Evolutionary conservation across 345 rosid genomes (phyloP).

Genomic region (Sonneratia caseolaris): DNA sequence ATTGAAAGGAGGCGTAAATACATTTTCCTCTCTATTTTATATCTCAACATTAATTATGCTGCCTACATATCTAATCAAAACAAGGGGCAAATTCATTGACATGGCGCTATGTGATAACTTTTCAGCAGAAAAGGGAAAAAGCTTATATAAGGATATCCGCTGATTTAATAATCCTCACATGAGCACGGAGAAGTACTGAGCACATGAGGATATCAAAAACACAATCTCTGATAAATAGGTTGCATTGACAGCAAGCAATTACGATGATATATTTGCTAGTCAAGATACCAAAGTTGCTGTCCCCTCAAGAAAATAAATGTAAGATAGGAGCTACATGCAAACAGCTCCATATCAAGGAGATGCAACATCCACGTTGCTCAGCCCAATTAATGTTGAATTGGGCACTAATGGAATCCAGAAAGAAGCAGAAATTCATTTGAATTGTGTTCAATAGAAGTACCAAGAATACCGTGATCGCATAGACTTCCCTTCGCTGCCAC

Average conservation of each 20-base stretch:
- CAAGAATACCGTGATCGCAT: neutral
- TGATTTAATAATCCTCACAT: neutral
- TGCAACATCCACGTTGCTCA: neutral
- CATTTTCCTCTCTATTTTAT: slow-evolving; percentile 3
- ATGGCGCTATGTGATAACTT: neutral
- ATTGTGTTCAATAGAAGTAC: neutral
- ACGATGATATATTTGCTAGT: neutral
- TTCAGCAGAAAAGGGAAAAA: neutral
- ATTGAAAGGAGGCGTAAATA: neutral
- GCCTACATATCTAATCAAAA: neutral
- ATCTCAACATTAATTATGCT: slow-evolving; percentile 6
- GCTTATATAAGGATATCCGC: neutral
- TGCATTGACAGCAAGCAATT: neutral
- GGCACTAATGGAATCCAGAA: neutral
- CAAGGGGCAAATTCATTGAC: neutral
- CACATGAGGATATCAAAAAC: neutral
- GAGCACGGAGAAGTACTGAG: neutral
- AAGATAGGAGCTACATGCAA: neutral
- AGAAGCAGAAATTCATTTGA: neutral
- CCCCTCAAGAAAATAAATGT: neutral
- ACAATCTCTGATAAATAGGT: neutral
- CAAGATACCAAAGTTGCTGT: neutral
- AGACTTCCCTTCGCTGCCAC: neutral
- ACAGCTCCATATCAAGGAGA: neutral
- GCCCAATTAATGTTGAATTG: neutral